These are phyloP conservation scores for Citrus medica DNA, from an alignment of 345 rosid genomes.

Conservation along the genomic window DNA sequence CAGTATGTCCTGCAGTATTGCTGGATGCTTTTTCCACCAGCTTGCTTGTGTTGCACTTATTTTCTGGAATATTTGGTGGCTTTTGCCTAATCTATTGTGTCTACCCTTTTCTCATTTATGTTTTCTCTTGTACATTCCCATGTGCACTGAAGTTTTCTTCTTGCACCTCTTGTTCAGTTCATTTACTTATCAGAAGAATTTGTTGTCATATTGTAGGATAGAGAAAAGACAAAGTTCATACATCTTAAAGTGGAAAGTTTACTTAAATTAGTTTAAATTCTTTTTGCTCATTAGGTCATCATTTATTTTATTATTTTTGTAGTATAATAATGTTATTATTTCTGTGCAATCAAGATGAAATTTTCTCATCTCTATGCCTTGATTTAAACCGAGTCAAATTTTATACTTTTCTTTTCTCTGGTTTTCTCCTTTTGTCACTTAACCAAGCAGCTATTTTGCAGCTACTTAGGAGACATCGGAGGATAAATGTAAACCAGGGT, in stretches of 20 bases:
- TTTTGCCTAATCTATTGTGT: not conserved
- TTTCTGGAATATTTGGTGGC: not conserved
- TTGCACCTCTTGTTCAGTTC: not conserved
- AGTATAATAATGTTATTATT: not conserved
- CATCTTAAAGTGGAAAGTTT: not conserved
- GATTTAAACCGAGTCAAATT: not conserved
- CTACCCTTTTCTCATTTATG: not conserved
- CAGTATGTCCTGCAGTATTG: not conserved
- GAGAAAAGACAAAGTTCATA: too few relatives aligned
- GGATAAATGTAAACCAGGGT: constrained; percentile 54
- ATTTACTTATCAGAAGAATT: not conserved
- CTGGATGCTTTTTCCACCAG: not conserved
- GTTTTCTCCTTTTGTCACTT: not conserved
- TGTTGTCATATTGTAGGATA: too few relatives aligned
- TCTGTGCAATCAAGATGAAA: not conserved
- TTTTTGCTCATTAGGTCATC: not conserved
- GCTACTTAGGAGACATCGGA: constrained; percentile 65
- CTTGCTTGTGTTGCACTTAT: not conserved
- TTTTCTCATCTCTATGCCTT: not conserved
- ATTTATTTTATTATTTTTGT: not conserved
- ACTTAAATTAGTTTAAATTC: not conserved
- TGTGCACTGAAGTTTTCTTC: not conserved
- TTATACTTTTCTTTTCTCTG: not conserved
- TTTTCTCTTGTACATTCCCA: not conserved
- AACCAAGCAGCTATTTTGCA: constrained; percentile 19